phyloP scores from a whole-genome alignment of 257 asterid species.

The Striga asiatica region DNA sequence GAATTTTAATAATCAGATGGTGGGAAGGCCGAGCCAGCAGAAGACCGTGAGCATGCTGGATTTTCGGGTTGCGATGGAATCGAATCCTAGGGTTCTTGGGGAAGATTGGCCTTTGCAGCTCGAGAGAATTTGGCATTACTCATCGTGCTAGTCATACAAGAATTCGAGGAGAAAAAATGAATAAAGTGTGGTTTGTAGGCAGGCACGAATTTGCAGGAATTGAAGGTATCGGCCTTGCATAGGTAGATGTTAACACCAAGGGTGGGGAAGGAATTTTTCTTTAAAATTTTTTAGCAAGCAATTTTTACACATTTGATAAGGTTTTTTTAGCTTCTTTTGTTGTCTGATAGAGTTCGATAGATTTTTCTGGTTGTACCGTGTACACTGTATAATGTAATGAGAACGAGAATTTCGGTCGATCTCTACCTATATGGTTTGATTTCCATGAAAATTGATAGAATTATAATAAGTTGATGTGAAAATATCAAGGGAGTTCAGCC shows the following conservation, averaged over 20 bases:
- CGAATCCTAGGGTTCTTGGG: conserved; percentile 59
- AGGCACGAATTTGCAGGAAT: too few relatives aligned
- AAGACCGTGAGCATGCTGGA: conserved; percentile 33
- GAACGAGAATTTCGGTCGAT: conserved; percentile 6
- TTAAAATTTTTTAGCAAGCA: background rate
- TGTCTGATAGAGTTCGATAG: conserved; percentile 16
- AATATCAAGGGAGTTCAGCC: too few relatives aligned
- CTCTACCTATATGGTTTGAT: background rate
- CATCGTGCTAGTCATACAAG: background rate
- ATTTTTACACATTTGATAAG: conserved; percentile 21
- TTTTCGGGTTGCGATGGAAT: conserved; percentile 71
- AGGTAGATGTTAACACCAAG: conserved; percentile 18
- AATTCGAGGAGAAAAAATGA: too few relatives aligned
- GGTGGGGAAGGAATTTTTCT: background rate
- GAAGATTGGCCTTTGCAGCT: background rate
- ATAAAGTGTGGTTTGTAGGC: too few relatives aligned
- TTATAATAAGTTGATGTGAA: too few relatives aligned
- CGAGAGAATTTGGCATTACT: background rate
- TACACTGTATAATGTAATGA: conserved; percentile 18
- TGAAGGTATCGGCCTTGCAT: background rate
- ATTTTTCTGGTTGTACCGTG: conserved; percentile 19
- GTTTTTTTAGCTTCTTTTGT: conserved; percentile 18
- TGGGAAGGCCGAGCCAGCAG: background rate
- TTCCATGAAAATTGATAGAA: background rate
- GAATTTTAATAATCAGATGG: background rate